Evolutionary conservation across 306 rosid species (phyloP), one percentile per base, ranked within the genome.

Genomic region (Vigna reflexopilosa): DNA sequence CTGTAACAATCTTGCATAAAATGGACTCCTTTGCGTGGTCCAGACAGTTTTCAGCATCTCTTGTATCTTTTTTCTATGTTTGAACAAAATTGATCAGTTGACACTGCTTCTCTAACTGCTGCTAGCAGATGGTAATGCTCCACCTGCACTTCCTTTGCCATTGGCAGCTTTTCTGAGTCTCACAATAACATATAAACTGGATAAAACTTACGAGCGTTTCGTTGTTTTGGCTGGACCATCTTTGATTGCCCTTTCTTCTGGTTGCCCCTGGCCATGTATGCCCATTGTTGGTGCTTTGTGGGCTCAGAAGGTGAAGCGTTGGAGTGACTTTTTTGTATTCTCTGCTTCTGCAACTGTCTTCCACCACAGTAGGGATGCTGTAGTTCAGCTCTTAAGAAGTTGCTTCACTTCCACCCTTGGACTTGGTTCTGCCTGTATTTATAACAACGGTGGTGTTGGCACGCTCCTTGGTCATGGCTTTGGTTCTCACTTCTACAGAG

Each of bases 191-290:
- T 95, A 87, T 80, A 95, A 93, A 85, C 84, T 90, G 45, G 97
- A 93, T 72, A 87, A 91, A 87, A 84, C 91, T 69, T 87, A 81
- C 7, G 94, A 95, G 65, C 97, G 92, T 73, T 90, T 84, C 50
- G 98, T 95, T 80, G 83, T 83, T 86, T 78, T 95, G 90, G 87
- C 85, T 61, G 97, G 96, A 58, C 98, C 98, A 36, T 84, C 94
- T 59, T 82, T 95, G 84, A 93, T 89, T 79, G 54, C 81, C 75
- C 93, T 95, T 68, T 85, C 99, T 64, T 88, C 98, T 17, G 94
- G 94, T 57, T 93, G 98, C 79, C 97, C 98, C n/a, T 95, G 99
- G 98, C 99, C 99, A 45, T 93, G 99, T 84, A 95, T 95, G 99
- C 94, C 98, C 56, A 93, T 95, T 62, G 96, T 91, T 40, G 93